Base-by-base conservation (phyloP, 2,329 filamentous ascomycete genomes). In the Metarhizium album region DNA sequence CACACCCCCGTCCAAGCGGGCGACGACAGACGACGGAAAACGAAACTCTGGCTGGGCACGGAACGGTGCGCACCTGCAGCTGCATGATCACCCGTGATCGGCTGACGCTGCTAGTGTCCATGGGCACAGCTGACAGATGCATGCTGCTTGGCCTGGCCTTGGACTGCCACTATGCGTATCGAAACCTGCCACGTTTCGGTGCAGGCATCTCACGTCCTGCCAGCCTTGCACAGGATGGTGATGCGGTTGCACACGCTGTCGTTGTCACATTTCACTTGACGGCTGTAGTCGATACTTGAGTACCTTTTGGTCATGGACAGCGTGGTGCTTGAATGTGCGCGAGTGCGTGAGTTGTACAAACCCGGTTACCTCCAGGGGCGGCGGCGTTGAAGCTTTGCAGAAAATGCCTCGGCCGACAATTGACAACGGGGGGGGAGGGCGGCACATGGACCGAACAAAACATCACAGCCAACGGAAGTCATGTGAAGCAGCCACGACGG, bases 41-140 rank as follows among this genome's bases (percentile, higher is more conserved):
- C 23, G 23, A 48, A 48, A 27, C 7, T 29, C n/a, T 40, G 23
- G 31, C 42, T 38, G 49, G 38, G 49, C 23, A 58, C 63, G 64
- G 62, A 64, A 64, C 63, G 63, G 62, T 62, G 61, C 65, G 64
- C 62, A 61, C 61, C 52, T 67, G 60, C 64, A 66, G 60, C 56
- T 62, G 64, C 58, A 62, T 61, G 55, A 63, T 64, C 57, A 63
- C 58, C 62, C 62, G 59, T 63, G 59, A 64, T 62, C 59, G 56
- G 60, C 57, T 58, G 56, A 56, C 59, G 43, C 48, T 54, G 48
- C 50, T 42, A 27, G 46, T 47, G 31, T 46, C 46, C 35, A 23
- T 42, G 37, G 42, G 6, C 37, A 45, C 42, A 29, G 27, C 40
- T 37, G 29, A 50, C 45, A 48, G 45, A 35, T 53, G 48, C n/a